Evolutionary conservation across 805 yeast species (phyloP).

Genomic region (Starmerella ratchasimensis): DNA sequence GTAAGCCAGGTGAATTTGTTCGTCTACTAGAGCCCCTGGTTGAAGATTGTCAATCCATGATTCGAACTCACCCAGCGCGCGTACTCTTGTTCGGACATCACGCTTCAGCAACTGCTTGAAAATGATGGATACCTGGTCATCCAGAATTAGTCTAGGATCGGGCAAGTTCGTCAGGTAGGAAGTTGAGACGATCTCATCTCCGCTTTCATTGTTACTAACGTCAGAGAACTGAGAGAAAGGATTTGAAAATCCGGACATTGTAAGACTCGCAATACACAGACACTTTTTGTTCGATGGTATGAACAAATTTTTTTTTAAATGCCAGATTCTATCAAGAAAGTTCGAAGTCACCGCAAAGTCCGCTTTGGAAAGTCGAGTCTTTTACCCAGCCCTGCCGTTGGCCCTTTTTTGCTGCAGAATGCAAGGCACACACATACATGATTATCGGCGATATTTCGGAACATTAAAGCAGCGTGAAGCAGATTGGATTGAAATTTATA

Average conservation of each 20-base stretch:
- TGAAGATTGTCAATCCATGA: constrained; percentile 18
- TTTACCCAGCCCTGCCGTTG: too few species aligned
- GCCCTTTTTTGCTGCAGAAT: too few species aligned
- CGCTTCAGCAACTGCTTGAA: constrained; percentile 66
- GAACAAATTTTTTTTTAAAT: too few species aligned
- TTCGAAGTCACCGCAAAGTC: too few species aligned
- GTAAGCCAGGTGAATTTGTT: constrained; percentile 47
- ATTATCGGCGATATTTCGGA: too few species aligned
- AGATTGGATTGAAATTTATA: too few species aligned
- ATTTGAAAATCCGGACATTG: constrained; percentile 15
- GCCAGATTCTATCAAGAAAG: too few species aligned
- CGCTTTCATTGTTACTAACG: background rate
- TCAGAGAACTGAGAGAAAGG: constrained; percentile 20
- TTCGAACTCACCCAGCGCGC: constrained; percentile 47
- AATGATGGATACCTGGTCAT: constrained; percentile 42
- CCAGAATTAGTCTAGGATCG: constrained; percentile 40
- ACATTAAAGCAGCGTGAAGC: too few species aligned
- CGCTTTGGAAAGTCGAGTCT: too few species aligned
- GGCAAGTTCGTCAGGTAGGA: constrained; percentile 70
- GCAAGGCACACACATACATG: too few species aligned
- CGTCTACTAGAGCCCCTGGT: constrained; percentile 30
- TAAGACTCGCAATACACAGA: too few species aligned
- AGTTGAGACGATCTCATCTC: constrained; percentile 40
- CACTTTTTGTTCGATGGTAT: too few species aligned
- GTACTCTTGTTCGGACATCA: constrained; percentile 75